Evolutionary conservation across 2,329 filamentous ascomycete species (phyloP).

Genomic region (Stromatinia cepivora): DNA sequence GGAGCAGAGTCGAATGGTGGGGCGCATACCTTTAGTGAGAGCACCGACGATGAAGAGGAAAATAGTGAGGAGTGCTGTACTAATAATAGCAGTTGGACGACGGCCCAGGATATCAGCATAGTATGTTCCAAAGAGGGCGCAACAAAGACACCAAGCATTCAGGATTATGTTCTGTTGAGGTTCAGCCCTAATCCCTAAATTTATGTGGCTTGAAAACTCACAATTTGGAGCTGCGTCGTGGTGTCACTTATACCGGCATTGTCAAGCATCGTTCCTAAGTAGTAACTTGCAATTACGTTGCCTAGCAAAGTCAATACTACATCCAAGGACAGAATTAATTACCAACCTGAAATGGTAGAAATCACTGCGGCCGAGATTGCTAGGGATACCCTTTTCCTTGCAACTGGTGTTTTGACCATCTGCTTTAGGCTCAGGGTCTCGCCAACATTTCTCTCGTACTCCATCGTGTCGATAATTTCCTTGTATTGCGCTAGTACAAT

Average conservation of each 20-base stretch:
- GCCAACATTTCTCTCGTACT: slow-evolving; percentile 47
- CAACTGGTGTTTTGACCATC: slow-evolving; percentile 51
- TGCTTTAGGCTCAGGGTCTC: slow-evolving; percentile 43
- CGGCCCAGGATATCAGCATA: slow-evolving; percentile 48
- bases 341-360: slow-evolving; percentile 48
- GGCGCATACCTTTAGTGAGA: slow-evolving; percentile 51
- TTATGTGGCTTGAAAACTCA: slow-evolving; percentile 10
- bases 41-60: slow-evolving; percentile 54
- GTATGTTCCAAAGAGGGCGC: slow-evolving; percentile 47
- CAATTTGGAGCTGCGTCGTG: slow-evolving; percentile 38
- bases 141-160: slow-evolving; percentile 51
- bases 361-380: slow-evolving; percentile 49
- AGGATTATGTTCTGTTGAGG: slow-evolving; percentile 49
- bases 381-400: slow-evolving; percentile 52
- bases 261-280: slow-evolving; percentile 41
- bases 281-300: slow-evolving; percentile 48
- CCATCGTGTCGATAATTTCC: slow-evolving; percentile 47
- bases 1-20: slow-evolving; percentile 26
- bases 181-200: slow-evolving; percentile 31
- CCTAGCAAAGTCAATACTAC: slow-evolving; percentile 36
- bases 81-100: slow-evolving; percentile 47
- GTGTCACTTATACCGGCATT: slow-evolving; percentile 42
- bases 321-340: neutral
- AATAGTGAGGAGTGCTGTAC: slow-evolving; percentile 43
- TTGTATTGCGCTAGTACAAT: slow-evolving; percentile 48